phyloP scores from a whole-genome alignment of 345 rosid species.

The Nasturtium officinale region DNA sequence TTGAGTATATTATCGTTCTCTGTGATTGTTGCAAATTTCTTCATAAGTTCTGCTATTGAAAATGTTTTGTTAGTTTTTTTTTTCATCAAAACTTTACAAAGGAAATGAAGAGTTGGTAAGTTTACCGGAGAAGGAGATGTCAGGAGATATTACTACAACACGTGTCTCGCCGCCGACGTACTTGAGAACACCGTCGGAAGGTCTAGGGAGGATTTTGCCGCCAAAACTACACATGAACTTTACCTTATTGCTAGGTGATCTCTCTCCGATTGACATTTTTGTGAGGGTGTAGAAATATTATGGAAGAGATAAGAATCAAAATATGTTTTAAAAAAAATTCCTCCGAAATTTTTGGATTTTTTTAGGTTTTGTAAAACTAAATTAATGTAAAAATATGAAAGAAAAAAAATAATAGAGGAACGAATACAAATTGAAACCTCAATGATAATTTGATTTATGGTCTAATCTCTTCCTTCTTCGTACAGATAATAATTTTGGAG shows the following conservation, averaged over 20 bases:
- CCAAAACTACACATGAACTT: constrained; percentile 89
- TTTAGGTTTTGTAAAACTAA: constrained; percentile 3
- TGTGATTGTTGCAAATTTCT: constrained; percentile 57
- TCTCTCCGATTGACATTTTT: constrained; percentile 31
- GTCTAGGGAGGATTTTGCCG: constrained; percentile 80
- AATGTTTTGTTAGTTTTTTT: background rate
- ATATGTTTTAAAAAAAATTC: background rate
- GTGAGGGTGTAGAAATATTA: no score
- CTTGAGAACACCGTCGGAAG: constrained; percentile 68
- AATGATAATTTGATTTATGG: background rate
- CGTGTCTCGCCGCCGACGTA: constrained; percentile 96
- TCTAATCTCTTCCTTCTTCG: constrained; percentile 37
- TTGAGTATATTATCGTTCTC: constrained; percentile 65
- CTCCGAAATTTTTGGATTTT: background rate
- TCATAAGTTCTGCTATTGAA: constrained; percentile 59
- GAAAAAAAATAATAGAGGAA: background rate
- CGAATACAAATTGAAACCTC: constrained; percentile 32
- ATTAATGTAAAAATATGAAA: background rate
- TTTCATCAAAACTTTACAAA: background rate
- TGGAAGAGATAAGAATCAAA: background rate
- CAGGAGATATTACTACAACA: constrained; percentile 62
- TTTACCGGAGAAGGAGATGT: constrained; percentile 63
- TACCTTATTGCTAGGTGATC: constrained; percentile 50
- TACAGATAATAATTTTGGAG: background rate
- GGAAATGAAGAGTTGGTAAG: background rate